Base-by-base conservation (phyloP, 257 asterid species). In the Ilex aquifolium region DNA sequence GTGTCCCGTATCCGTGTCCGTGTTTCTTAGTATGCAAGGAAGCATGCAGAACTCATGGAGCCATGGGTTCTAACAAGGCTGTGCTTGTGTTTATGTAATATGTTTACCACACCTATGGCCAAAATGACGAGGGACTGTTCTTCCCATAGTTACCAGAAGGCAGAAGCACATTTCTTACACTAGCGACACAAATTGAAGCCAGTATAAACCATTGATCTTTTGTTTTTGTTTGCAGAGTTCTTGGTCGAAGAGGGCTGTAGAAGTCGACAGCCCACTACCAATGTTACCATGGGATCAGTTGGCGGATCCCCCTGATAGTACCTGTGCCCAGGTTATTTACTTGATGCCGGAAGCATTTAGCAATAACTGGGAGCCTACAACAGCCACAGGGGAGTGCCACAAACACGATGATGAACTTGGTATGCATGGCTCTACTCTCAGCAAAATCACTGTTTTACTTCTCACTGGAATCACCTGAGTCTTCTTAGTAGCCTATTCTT, bases 271-370 rank as follows among this genome's bases (percentile, higher is more conserved):
- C 72, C 74, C 72, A 21, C 77, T 66, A 63, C 65, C 68, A 36
- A 60, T 74, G 71, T 66, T 78, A 50, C 79, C 77, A 31, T 71
- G 76, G 76, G 71, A 74, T 54, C 74, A 77, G 56, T 66, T 58
- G 31, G 61, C 73, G 17, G 77, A 80, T 44, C 74, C 81, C 31
- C 66, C 77, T 32, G 79, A 64, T 60, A 77, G 83, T 65, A 80
- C 83, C 48, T 71, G 78, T 69, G 83, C 79, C 61, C 79, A 68
- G 75, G 79, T 68, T 66, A 66, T 60, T 59, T 77, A 76, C 65
- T 74, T 72, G 42, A 74, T 74, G 60, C 72, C 76, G 55, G 74
- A 71, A 39, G 73, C 68, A 50, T 74, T 68, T 13, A 72, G 74
- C 65, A 68, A 46, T 51, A 79, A 74, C 61, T 58, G 73, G 79